Base-by-base conservation (phyloP, 352 stramenopile species). In the Plasmopara viticola region DNA sequence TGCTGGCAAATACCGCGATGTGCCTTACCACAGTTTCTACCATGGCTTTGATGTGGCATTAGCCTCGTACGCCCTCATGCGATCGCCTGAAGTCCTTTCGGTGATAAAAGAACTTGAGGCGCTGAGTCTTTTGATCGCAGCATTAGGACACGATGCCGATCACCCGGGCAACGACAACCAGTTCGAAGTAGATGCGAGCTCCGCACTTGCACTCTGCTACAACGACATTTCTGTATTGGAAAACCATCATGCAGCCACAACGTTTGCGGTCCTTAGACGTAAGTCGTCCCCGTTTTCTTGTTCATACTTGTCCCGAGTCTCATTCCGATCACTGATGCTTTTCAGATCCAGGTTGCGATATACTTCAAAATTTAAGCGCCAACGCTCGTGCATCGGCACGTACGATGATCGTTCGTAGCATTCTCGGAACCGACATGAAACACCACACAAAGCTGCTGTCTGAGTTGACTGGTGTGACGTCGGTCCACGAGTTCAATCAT, bases 221-320 rank as follows among this genome's bases (percentile, higher is more conserved):
- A 95, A 95, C 51, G 85, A 96, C 60, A 76, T 86, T 10, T 92
- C 82, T 3, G 87, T 96, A 18, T 70, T 95, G 1, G 87, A 95
- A 61, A 95, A 93, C 25, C 81, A 95, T 53, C 85, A 95, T 48
- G 72, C 78, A 31, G 79, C 79, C n/a, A 84, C 67, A 10, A 92
- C 82, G 0, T 94, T 91, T 31, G 51, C 58, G 7, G 70, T 90
- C 9, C 60, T 94, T 10, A 62, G 56, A 40, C 56, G 71, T 82
- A 59, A 55, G 73, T 78, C 46, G 46, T 25, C 38, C 1, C 4
- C 2, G 46, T 6, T 15, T 17, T 29, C 42, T 12, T 35, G 31
- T 54, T 20, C n/a, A 40, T 20, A 5, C 47, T 49, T 30, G 2
- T 15, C 15, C 15, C 18, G 58, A 7, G n/a, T 51, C 4, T 45